Conservation (phyloP, 331 rosid species). For the Stylosanthes scabra region DNA sequence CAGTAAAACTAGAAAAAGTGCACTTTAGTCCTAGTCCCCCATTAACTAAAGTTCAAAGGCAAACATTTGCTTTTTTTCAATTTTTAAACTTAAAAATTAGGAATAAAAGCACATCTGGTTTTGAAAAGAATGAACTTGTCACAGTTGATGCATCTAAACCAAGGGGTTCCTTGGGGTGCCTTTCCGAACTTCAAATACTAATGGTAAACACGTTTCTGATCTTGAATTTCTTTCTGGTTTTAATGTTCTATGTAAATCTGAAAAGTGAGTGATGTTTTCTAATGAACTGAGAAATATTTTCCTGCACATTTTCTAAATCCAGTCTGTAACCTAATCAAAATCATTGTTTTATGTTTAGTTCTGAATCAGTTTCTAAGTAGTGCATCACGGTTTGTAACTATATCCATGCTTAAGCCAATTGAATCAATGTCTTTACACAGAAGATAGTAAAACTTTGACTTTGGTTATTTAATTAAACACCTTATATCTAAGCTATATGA, state of each 20-base stretch:
- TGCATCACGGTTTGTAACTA: neutral
- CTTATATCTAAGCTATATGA: slow-evolving; percentile 17
- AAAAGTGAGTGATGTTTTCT: slow-evolving; percentile 14
- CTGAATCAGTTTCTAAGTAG: neutral
- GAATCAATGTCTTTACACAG: neutral
- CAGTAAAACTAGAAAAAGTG: slow-evolving; percentile 26
- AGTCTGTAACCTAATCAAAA: slow-evolving; percentile 20
- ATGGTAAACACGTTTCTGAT: slow-evolving; percentile 22
- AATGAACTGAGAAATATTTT: neutral
- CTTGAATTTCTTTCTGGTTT: neutral
- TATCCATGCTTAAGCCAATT: neutral
- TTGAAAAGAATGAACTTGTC: slow-evolving; percentile 28
- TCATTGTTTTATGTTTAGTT: slow-evolving; percentile 2
- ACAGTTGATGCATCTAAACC: slow-evolving; percentile 24
- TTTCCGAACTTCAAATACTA: slow-evolving; percentile 34
- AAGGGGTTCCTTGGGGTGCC: slow-evolving; percentile 9
- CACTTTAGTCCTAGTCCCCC: slow-evolving; percentile 47
- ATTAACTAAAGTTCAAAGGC: slow-evolving; percentile 38
- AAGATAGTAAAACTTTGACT: slow-evolving; percentile 6
- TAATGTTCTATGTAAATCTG: slow-evolving; percentile 4
- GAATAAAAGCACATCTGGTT: slow-evolving; percentile 8
- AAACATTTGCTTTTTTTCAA: slow-evolving; percentile 31
- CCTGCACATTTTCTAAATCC: neutral
- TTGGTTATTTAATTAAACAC: neutral
- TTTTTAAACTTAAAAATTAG: slow-evolving; percentile 15